Evolutionary conservation across 2,329 filamentous ascomycete genomes (phyloP), one percentile per base, ranked within the genome.

Genomic region (Arthrobotrys musiformis): DNA sequence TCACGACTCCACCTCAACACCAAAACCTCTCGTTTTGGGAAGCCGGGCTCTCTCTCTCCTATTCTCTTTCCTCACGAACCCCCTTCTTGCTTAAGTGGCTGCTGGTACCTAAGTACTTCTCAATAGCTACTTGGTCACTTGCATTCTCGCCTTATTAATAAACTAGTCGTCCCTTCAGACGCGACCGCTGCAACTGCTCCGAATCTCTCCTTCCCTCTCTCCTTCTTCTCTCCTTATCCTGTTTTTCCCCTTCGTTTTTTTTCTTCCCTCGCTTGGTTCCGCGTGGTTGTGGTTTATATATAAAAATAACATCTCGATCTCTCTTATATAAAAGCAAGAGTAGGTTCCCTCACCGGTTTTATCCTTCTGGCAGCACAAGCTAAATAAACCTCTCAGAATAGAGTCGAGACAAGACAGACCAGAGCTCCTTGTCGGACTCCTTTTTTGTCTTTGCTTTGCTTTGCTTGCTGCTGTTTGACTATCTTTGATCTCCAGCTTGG

Each of bases 21-120:
- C 54, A 58, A 58, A n/a, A 58, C 54, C 40, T 58, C 64, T 62
- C 70, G 26, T 68, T 60, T 64, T 44, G 70, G 52, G 63, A 37
- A 56, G 56, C 50, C 37, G 58, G 72, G 42, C 28, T 46, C 52
- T 60, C 42, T 42, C 30, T 48, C 52, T 61, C 44, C 54, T 62
- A 33, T 67, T 56, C 60, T 56, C 54, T 33, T 50, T 74, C 62
- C 42, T 61, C 33, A 9, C 46, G 17, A n/a, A 24, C 52, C 62
- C 56, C 62, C 28, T 35, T 48, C 48, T 33, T 17, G 28, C 56
- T 30, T 30, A n/a, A n/a, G n/a, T n/a, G n/a, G n/a, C n/a, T n/a
- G n/a, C n/a, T n/a, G n/a, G n/a, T n/a, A n/a, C n/a, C n/a, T n/a
- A n/a, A n/a, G n/a, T n/a, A n/a, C n/a, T n/a, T n/a, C n/a, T n/a